Evolutionary conservation across 164 flowering plant genomes (phyloP).

Genomic region (Magnolia kwangsiensis): DNA sequence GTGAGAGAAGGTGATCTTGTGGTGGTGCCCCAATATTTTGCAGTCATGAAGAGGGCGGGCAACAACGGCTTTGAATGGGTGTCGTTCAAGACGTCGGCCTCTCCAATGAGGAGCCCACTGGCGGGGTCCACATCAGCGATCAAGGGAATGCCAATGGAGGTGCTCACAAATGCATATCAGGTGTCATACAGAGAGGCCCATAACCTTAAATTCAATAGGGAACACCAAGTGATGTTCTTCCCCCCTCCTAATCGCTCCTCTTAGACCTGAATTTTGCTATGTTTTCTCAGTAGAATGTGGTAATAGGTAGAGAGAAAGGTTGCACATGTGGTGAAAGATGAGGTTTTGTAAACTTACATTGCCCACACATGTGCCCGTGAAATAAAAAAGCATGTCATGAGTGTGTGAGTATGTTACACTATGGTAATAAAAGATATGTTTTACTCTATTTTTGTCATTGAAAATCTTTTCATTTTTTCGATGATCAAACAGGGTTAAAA

Average conservation of each 20-base stretch:
- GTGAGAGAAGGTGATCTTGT: slow-evolving; percentile 33
- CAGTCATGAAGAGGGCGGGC: slow-evolving; percentile 22
- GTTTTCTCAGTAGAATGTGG: background rate
- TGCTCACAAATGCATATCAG: slow-evolving; percentile 30
- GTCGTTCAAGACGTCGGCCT: slow-evolving; percentile 31
- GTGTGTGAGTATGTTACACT: too few relatives aligned
- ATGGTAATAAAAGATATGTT: too few relatives aligned
- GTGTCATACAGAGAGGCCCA: slow-evolving; percentile 31
- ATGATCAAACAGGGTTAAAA: too few relatives aligned
- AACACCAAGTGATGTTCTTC: slow-evolving; percentile 20
- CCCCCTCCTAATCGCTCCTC: slow-evolving; percentile 17
- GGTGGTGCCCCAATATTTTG: slow-evolving; percentile 39
- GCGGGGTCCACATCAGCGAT: slow-evolving; percentile 37
- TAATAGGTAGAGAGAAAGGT: too few relatives aligned
- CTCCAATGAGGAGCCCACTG: slow-evolving; percentile 28
- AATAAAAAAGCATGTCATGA: too few relatives aligned
- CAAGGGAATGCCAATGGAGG: slow-evolving; percentile 33
- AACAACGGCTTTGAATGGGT: slow-evolving; percentile 33
- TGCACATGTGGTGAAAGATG: too few relatives aligned
- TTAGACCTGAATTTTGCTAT: background rate
- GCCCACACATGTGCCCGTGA: background rate
- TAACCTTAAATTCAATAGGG: slow-evolving; percentile 30
- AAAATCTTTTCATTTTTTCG: too few relatives aligned
- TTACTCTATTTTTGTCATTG: too few relatives aligned
- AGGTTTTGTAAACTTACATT: background rate